Evolutionary conservation across 768 basidiomycete genomes (phyloP).

Genomic region (Favolaschia claudopus): DNA sequence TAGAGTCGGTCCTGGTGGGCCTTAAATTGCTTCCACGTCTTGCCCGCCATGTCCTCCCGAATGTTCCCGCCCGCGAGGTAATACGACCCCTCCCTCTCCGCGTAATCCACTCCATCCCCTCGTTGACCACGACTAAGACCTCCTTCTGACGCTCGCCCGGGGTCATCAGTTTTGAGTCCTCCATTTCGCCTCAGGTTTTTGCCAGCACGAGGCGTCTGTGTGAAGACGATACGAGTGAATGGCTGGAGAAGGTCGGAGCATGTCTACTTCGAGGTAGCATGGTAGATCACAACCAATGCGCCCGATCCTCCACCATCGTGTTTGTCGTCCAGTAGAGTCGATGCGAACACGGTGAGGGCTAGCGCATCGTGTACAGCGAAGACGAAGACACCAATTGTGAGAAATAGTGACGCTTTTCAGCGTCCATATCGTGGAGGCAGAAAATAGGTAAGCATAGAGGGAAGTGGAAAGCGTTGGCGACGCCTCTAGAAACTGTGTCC

Average conservation of each 20-base stretch:
- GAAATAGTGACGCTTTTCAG: too few species aligned
- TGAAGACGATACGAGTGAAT: neutral
- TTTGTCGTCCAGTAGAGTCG: too few species aligned
- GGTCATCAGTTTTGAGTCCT: neutral
- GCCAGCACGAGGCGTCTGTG: conserved; percentile 4
- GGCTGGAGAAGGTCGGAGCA: conserved; percentile 4
- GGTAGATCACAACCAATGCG: conserved; percentile 1
- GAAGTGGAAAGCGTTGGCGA: too few species aligned
- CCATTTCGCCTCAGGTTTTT: neutral
- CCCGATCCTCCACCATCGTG: neutral
- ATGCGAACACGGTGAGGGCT: too few species aligned
- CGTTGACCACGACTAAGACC: conserved; percentile 3
- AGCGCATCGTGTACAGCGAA: too few species aligned
- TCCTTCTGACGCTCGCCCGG: conserved; percentile 10
- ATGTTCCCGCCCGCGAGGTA: conserved; percentile 4
- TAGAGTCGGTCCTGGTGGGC: neutral
- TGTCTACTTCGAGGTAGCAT: neutral
- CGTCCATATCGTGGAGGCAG: too few species aligned
- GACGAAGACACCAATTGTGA: too few species aligned
- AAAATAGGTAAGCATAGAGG: too few species aligned
- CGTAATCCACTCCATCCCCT: neutral
- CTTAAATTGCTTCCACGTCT: conserved; percentile 9
- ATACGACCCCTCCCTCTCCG: conserved; percentile 2
- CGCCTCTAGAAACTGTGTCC: too few species aligned
- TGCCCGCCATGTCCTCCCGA: neutral